Percentiles rank a stretch among this genome's conserved stretches.
Conservation (phyloP, 2,329 filamentous ascomycete species). For the Paecilomyces sp. region DNA sequence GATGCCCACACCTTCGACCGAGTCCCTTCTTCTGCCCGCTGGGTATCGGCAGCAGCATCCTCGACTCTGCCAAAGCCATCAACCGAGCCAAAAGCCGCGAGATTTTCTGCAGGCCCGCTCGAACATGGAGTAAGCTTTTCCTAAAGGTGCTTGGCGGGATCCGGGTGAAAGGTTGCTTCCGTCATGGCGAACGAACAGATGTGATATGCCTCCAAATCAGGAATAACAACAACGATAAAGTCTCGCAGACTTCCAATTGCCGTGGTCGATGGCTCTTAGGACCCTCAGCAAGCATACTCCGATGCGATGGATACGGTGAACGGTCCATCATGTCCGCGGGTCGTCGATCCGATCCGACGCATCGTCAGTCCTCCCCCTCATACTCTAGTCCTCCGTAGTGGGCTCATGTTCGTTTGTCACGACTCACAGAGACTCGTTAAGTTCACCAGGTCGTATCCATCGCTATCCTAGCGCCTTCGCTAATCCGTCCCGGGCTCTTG, state of each 20-base stretch:
- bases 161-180: not conserved
- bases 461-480: not conserved
- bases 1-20: not conserved
- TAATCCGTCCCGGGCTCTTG: conserved; percentile 16
- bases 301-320: not conserved
- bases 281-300: not conserved
- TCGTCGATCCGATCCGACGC: conserved; percentile 24
- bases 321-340: conserved; percentile 4
- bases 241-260: not conserved
- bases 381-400: not conserved
- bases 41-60: not conserved
- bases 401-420: not conserved
- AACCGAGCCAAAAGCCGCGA: not conserved
- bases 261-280: not conserved
- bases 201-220: not conserved
- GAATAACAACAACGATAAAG: not conserved
- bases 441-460: not conserved
- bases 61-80: not conserved
- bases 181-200: not conserved
- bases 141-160: conserved; percentile 5
- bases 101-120: not conserved
- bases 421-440: not conserved
- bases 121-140: not conserved
- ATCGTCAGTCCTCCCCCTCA: not conserved
- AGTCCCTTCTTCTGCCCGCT: not conserved